phyloP scores from a whole-genome alignment of 2,329 filamentous ascomycete species.

The Metarhizium rileyi region DNA sequence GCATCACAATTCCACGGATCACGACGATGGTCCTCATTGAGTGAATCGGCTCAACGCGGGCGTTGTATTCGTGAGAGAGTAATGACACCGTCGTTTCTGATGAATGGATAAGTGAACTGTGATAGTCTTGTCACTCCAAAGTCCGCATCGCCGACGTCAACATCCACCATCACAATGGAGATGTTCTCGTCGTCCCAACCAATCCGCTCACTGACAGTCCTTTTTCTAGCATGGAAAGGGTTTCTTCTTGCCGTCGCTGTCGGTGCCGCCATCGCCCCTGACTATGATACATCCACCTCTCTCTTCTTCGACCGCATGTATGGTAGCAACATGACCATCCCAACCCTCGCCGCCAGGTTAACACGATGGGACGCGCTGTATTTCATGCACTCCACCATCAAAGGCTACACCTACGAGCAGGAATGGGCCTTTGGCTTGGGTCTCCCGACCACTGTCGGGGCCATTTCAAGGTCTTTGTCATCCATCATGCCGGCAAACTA shows the following conservation, averaged over 20 bases:
- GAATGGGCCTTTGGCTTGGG: constrained; percentile 69
- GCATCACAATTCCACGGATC: not conserved
- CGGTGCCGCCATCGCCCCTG: constrained; percentile 40
- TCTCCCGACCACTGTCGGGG: constrained; percentile 33
- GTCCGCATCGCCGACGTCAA: no score
- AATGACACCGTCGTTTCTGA: not conserved
- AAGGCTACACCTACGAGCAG: constrained; percentile 66
- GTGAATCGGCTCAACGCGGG: no score
- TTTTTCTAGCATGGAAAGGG: constrained; percentile 58
- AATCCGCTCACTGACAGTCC: constrained; percentile 10
- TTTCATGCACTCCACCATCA: constrained; percentile 51
- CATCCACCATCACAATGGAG: not conserved
- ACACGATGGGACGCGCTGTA: constrained; percentile 78
- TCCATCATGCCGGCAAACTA: constrained; percentile 13
- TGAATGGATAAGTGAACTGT: not conserved
- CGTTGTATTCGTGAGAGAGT: not conserved
- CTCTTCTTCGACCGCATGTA: constrained; percentile 29
- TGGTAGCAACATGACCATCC: constrained; percentile 26
- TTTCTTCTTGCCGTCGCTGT: constrained; percentile 54
- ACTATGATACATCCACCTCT: constrained; percentile 71
- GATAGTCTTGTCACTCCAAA: no score
- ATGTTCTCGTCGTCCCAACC: constrained; percentile 1
- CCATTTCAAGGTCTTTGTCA: constrained; percentile 16
- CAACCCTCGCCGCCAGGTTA: constrained; percentile 44
- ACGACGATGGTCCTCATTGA: not conserved